Evolutionary conservation across 768 basidiomycete genomes (phyloP), one percentile per base, ranked within the genome.

Genomic region (Melanogaster broomeanus): DNA sequence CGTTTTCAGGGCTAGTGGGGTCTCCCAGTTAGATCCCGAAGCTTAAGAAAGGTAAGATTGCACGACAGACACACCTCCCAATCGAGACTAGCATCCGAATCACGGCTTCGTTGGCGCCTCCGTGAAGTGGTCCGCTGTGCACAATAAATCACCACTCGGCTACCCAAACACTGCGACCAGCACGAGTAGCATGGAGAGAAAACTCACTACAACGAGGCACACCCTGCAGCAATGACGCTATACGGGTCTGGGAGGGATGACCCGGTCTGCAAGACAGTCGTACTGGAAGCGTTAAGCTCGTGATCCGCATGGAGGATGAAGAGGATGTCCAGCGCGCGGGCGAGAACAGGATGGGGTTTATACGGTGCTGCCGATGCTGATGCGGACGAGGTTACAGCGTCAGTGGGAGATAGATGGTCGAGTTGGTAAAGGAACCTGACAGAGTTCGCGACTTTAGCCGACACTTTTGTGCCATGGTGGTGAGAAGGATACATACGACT

Each of bases 31-130:
- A 40, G 48, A 10, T 41, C 34, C 16, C 18, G 31, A 3, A 9
- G n/a, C 31, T 34, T 13, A 19, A 27, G 0, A 37, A 27, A 15
- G 15, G 6, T 9, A 2, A 31, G 35, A 25, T 9, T 18, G 13
- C 27, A 13, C 2, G n/a, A 42, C 15, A 6, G 25, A 66, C 83
- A 61, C 60, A 89, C 82, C 82, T 83, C 61, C 91, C 93, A 55
- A 96, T 93, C 1, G 89, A 85, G 38, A 92, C 79, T 37, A 96
- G 75, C 94, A 96, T 96, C 13, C 94, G 85, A 63, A 96, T 93
- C 54, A 96, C 93, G 6, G 93, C 92, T 68, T 96, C 93, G 59
- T 93, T 93, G 3, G 93, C 93, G 45, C 93, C 92, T 57, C 91
- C 90, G 18, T 68, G 67, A 22, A 68, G 64, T 80, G 64, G 45